Evolutionary conservation across 257 asterid species (phyloP), one percentile per base, ranked within the genome.

Genomic region (Ilex aquifolium): DNA sequence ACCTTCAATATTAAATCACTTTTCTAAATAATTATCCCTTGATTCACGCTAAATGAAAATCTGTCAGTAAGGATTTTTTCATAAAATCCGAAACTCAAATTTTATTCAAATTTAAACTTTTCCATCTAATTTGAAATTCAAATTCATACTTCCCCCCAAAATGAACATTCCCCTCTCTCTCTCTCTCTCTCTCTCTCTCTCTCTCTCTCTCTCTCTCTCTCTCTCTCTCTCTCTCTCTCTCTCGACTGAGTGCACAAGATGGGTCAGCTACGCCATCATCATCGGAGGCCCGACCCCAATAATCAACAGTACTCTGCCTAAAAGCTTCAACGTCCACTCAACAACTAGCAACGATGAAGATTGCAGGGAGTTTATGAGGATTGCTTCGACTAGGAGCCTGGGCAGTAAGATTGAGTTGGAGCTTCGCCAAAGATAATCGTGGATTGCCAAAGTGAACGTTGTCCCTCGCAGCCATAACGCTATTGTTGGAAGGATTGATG

Each of bases 401-500:
- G 17, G 32, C 46, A 70, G 32, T 16, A 36, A 29, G 6, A 31
- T 42, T 36, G 76, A 58, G 30, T 36, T 65, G 12, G 76, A 66
- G 72, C 53, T 59, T 54, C 59, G 44, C 31, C 76, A 74, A 57
- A 56, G 76, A n/a, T 69, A 70, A 21, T 46, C 66, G 5, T 17
- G 46, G 11, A 31, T 6, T 4, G 59, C 13, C n/a, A 11, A 11
- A 3, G 46, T 4, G 56, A 50, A 13, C 64, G 40, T 59, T 2
- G 66, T 76, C 56, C 76, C 83, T 0, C 83, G 85, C 36, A 82
- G 89, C 71, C 85, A 72, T 3, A 77, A 76, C 12, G 80, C 78
- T 1, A 61, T 67, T 5, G 53, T 85, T 56, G 88, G 88, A 5
- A 63, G 84, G 71, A 88, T 88, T 17, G 95, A 85, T 57, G 95